phyloP scores from a whole-genome alignment of 805 yeast species.

The Dipodascus geniculatus region DNA sequence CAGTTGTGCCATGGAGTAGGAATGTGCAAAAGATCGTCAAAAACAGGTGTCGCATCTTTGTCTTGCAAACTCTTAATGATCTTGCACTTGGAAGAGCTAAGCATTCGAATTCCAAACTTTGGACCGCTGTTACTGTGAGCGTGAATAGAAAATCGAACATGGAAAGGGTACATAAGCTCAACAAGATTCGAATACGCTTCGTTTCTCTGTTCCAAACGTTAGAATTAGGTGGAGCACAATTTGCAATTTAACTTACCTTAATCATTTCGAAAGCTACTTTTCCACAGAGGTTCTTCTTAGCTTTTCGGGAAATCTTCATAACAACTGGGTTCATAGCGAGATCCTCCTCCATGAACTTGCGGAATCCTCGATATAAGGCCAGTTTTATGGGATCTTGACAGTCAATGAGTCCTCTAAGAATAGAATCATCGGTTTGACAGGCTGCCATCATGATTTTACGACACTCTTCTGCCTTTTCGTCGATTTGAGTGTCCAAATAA shows the following conservation, averaged over 20 bases:
- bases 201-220: background rate
- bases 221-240: too few species aligned
- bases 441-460: background rate
- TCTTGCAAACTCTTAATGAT: background rate
- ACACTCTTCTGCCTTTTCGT: background rate
- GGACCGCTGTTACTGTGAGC: constrained; percentile 1
- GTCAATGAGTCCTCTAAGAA: background rate
- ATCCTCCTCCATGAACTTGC: background rate
- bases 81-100: background rate
- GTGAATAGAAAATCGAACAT: background rate
- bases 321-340: background rate
- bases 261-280: constrained; percentile 1
- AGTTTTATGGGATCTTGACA: background rate
- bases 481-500: background rate
- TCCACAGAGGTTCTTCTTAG: background rate
- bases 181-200: background rate
- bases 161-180: background rate
- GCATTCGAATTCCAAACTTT: background rate
- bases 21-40: background rate
- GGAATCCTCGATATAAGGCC: background rate
- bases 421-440: background rate
- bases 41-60: background rate
- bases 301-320: background rate
- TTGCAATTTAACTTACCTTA: background rate
- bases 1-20: background rate